Evolutionary conservation across 2,329 filamentous ascomycete species (phyloP).

Genomic region (Fusarium sp.): DNA sequence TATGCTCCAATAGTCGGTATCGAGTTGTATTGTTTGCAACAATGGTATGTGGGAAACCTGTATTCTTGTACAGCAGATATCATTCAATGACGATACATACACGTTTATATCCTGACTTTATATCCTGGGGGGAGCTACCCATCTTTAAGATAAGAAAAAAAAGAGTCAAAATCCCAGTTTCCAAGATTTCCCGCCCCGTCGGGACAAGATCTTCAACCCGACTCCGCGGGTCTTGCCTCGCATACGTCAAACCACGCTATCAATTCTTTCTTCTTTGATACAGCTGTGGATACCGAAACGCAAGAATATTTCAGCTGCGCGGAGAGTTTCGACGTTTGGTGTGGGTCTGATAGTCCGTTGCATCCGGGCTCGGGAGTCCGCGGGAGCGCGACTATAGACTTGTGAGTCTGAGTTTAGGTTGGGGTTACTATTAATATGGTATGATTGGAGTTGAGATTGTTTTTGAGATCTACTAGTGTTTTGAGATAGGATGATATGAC

Average conservation of each 20-base stretch:
- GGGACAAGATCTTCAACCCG: conserved; percentile 1
- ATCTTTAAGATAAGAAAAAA: conserved; percentile 1
- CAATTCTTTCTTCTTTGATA: neutral
- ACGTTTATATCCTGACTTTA: neutral
- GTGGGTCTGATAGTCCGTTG: conserved; percentile 12
- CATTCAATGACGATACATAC: neutral
- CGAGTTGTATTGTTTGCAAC: neutral
- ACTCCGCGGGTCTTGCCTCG: conserved; percentile 1
- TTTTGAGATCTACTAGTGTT: neutral
- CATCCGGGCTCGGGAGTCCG: conserved; percentile 13
- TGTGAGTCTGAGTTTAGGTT: conserved; percentile 9
- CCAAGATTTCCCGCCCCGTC: conserved; percentile 11
- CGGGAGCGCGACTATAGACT: neutral
- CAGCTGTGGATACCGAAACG: conserved; percentile 15
- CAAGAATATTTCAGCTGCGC: neutral
- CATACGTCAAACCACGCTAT: conserved; percentile 21
- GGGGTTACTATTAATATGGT: neutral
- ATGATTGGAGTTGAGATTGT: neutral
- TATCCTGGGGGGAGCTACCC: conserved; percentile 1
- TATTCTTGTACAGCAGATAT: neutral
- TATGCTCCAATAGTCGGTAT: neutral
- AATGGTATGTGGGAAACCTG: neutral
- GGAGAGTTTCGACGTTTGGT: neutral
- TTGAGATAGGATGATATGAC: neutral
- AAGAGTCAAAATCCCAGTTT: neutral